Evolutionary conservation across 495 filamentous ascomycete genomes (phyloP), one percentile per base, ranked within the genome.

Genomic region (Terfezia claveryi): DNA sequence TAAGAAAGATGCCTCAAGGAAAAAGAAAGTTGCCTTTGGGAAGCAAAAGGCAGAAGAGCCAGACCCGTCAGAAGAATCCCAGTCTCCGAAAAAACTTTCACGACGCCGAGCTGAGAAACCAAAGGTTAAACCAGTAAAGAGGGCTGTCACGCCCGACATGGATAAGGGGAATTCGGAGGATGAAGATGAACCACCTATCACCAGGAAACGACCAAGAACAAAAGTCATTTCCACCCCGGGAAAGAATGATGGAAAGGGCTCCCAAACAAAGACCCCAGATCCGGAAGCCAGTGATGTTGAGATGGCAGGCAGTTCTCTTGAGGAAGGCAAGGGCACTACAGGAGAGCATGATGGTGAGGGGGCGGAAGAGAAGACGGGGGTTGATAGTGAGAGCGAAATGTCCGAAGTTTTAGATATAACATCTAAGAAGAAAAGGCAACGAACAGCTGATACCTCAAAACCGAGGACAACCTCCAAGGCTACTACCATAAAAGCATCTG

Each of bases 351-450:
- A 32, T 32, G 27, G 27, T 32, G 27, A 7, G 27, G 27, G 27
- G 0, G 27, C 27, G 27, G 27, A 32, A 32, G 27, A 32, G 4
- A 32, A 32, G 27, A 7, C 27, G 27, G 27, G 2, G 27, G 4
- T 32, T 14, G 41, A 46, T 14, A 10, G 50, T 51, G 80, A 82
- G 49, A 91, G 85, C 64, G 85, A 88, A 54, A 72, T 91, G 72
- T 93, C 87, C 8, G 73, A 78, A 1, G 72, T 94, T 14, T 59
- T 85, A 23, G 86, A 88, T 60, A 80, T 57, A 70, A 58, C 54
- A 49, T 64, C 56, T 62, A 67, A 41, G 55, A 58, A 51, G 52
- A 66, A 10, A 68, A 68, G 37, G 71, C 68, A 56, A 58, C 44
- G 51, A 49, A 32, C 49, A 66, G 56, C 38, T 55, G 53, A n/a